A percentile compares a stretch with the other conserved stretches of the same genome.
Conservation (phyloP, 305 asterid genomes). For the Fraxinus sp. region DNA sequence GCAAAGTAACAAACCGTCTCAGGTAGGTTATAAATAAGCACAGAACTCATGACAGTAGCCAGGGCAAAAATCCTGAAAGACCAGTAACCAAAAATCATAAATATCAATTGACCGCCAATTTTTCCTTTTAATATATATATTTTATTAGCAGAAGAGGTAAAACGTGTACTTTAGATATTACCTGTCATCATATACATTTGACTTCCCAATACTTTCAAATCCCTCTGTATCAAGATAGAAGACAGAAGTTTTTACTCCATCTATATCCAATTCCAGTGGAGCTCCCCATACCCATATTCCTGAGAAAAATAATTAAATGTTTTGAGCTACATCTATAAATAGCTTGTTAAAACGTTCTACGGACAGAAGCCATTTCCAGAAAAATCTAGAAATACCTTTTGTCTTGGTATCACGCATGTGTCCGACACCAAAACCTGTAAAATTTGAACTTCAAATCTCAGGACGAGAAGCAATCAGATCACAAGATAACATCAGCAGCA, state of each 20-base stretch:
- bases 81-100: slow-evolving; percentile 16
- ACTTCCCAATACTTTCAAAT: slow-evolving; percentile 97
- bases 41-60: slow-evolving; percentile 97
- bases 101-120: slow-evolving; percentile 9
- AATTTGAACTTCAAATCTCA: slow-evolving; percentile 25
- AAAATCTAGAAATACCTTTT: slow-evolving; percentile 56
- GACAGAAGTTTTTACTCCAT: slow-evolving; percentile 87
- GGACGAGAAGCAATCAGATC: slow-evolving; percentile 13
- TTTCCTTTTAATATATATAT: background rate
- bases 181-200: slow-evolving; percentile 98
- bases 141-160: background rate
- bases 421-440: slow-evolving; percentile 97
- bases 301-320: slow-evolving; percentile 30
- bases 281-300: slow-evolving; percentile 99
- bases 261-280: slow-evolving; percentile 68
- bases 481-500: slow-evolving; percentile 10
- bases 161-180: slow-evolving; percentile 29
- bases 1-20: slow-evolving; percentile 75
- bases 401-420: slow-evolving; percentile 99
- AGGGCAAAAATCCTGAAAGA: slow-evolving; percentile 83
- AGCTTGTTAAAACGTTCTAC: background rate
- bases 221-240: slow-evolving; percentile 98
- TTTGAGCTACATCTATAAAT: slow-evolving; percentile 13
- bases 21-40: slow-evolving; percentile 90
- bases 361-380: background rate